These are phyloP conservation scores for Candida vaughaniae DNA, from an alignment of 805 yeast genomes.

Conservation along the genomic window DNA sequence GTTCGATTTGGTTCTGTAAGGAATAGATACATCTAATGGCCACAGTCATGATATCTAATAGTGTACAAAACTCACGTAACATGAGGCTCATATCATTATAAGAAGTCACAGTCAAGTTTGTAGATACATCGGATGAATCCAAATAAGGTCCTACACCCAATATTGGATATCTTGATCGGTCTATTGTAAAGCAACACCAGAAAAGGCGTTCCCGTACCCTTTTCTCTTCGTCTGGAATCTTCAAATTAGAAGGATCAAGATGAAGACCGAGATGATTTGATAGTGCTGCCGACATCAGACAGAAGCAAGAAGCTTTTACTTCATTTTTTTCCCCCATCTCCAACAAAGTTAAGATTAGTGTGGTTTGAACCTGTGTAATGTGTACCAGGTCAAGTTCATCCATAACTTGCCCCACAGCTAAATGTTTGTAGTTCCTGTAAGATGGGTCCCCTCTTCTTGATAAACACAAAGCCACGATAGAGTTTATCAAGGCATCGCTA, in stretches of 20 bases:
- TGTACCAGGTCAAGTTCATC: neutral
- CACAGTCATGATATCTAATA: neutral
- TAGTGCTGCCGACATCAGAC: neutral
- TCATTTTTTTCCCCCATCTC: slow-evolving; percentile 1
- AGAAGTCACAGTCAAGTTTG: neutral
- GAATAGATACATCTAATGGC: neutral
- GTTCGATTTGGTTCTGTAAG: neutral
- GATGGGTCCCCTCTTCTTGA: neutral
- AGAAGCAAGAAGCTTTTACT: neutral
- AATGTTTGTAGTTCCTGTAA: neutral
- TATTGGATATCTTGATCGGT: neutral
- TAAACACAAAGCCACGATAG: neutral
- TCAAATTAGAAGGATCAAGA: neutral
- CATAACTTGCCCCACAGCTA: neutral
- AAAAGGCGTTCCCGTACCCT: neutral
- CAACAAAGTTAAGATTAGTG: neutral
- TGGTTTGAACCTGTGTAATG: neutral
- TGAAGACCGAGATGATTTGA: neutral
- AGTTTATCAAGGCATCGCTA: neutral
- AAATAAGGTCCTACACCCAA: neutral
- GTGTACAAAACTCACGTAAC: neutral
- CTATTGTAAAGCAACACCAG: slow-evolving; percentile 1
- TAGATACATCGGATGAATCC: neutral
- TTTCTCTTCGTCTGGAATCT: neutral
- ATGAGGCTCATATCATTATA: neutral